Conservation (phyloP, 441 rosid species). For the Populus hybrid region DNA sequence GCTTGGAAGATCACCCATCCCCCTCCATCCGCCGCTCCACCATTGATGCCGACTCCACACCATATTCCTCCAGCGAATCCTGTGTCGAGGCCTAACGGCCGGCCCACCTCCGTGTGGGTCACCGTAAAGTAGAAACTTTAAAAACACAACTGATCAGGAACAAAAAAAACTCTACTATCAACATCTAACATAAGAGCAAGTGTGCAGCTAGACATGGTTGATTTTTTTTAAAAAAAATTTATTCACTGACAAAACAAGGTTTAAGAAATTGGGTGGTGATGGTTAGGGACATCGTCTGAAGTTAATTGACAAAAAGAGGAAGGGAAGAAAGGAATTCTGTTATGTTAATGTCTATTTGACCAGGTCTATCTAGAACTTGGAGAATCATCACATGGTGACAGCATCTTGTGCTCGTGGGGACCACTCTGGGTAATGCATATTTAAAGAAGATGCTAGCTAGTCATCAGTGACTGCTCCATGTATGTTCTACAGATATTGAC, state of each 20-base stretch:
- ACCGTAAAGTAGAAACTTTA: background rate
- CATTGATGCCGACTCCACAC: conserved; percentile 24
- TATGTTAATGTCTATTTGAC: background rate
- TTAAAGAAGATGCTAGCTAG: background rate
- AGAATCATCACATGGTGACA: background rate
- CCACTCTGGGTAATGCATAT: background rate
- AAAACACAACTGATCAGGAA: background rate
- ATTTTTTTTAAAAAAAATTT: no score
- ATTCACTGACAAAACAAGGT: background rate
- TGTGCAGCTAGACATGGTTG: background rate
- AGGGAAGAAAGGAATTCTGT: background rate
- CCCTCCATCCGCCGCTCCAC: conserved; percentile 11
- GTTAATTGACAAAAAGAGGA: no score
- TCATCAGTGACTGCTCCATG: background rate
- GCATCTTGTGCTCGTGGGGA: no score
- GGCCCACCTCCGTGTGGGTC: conserved; percentile 8
- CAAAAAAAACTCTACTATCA: background rate
- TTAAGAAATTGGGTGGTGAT: background rate
- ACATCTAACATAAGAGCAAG: background rate
- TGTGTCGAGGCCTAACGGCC: background rate
- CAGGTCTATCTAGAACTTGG: background rate
- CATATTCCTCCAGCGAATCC: background rate
- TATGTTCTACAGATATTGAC: background rate
- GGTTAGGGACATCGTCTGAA: background rate
- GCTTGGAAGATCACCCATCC: conserved; percentile 20